Evolutionary conservation across 2,329 filamentous ascomycete genomes (phyloP).

Genomic region (Mycocentrospora acerina): DNA sequence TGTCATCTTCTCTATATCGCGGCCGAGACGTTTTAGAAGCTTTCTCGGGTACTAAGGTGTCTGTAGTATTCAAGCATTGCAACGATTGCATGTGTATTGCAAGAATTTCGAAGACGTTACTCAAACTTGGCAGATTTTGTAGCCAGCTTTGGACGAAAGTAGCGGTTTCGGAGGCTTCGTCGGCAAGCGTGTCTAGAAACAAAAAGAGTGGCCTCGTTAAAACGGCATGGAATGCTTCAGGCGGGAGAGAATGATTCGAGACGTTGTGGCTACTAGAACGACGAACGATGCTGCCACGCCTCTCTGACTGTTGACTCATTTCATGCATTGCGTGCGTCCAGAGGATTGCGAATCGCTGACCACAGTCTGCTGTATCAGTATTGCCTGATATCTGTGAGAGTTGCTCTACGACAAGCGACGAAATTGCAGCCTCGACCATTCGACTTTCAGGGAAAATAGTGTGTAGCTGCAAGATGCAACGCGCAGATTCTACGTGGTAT

Average conservation of each 20-base stretch:
- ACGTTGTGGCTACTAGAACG: constrained; percentile 32
- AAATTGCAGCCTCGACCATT: constrained; percentile 77
- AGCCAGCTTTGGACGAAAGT: constrained; percentile 82
- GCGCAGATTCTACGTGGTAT: constrained; percentile 90
- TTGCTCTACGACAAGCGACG: constrained; percentile 59
- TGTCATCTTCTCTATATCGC: constrained; percentile 56
- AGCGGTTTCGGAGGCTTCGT: constrained; percentile 72
- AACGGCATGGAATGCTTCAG: constrained; percentile 68
- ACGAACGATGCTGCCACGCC: constrained; percentile 29
- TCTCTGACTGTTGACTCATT: constrained; percentile 38
- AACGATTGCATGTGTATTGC: constrained; percentile 34
- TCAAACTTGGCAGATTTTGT: constrained; percentile 59
- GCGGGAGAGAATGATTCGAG: constrained; percentile 25
- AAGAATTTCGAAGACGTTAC: constrained; percentile 47
- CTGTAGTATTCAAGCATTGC: constrained; percentile 23
- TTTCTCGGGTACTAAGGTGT: constrained; percentile 17
- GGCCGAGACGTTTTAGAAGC: background rate
- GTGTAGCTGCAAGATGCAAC: constrained; percentile 84
- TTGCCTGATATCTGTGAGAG: constrained; percentile 1
- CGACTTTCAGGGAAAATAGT: constrained; percentile 67
- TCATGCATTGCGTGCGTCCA: constrained; percentile 72
- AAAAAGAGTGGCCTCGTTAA: constrained; percentile 79
- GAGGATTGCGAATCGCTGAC: constrained; percentile 70
- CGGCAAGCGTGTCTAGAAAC: constrained; percentile 73
- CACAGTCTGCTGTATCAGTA: constrained; percentile 51